Conservation (phyloP, 345 rosid species). For the Brassica cretica region DNA sequence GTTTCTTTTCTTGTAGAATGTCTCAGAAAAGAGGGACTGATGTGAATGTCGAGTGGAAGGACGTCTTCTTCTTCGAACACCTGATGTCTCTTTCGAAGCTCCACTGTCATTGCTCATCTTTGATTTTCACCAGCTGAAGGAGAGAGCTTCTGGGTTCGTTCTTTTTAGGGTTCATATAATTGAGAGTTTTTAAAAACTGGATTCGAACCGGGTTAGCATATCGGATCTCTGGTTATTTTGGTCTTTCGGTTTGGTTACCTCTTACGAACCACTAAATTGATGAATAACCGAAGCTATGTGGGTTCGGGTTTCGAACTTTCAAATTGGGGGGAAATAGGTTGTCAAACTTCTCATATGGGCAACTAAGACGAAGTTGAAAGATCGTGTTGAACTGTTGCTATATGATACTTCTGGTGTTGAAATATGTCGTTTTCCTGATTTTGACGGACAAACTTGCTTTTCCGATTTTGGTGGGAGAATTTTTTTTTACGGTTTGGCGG, state of each 20-base stretch:
- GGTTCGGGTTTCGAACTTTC: background rate
- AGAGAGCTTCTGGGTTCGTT: background rate
- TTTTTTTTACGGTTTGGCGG: too few species aligned
- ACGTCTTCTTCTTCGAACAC: background rate
- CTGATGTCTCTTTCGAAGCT: background rate
- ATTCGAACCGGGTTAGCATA: background rate
- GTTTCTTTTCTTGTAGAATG: background rate
- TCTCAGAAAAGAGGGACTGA: background rate
- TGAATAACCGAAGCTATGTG: background rate
- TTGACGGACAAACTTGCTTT: too few species aligned
- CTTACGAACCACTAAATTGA: background rate
- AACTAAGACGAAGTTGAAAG: background rate
- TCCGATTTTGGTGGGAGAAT: too few species aligned
- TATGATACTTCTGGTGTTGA: background rate
- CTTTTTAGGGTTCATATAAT: background rate
- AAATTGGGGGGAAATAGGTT: background rate
- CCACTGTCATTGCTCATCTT: background rate
- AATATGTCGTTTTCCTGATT: background rate
- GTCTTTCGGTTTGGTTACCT: background rate
- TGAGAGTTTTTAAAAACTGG: background rate
- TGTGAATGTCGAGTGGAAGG: background rate
- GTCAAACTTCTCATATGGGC: background rate
- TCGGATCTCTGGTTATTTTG: background rate
- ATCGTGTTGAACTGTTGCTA: background rate
- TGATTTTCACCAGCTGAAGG: background rate